phyloP scores from a whole-genome alignment of 306 rosid species.

The Adenanthera pavonina region DNA sequence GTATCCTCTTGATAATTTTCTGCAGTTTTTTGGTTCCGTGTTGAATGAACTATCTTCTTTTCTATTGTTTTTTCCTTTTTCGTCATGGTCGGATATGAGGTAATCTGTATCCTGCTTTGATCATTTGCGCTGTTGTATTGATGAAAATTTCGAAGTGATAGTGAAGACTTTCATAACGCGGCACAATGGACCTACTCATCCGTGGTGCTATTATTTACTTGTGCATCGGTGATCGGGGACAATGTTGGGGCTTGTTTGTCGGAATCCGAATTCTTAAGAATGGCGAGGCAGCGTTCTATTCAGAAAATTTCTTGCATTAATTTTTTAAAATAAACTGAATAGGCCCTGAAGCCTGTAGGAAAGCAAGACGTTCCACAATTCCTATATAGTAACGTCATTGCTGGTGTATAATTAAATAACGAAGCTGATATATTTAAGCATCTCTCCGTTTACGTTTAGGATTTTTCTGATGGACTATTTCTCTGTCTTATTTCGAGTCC shows the following conservation, averaged over 20 bases:
- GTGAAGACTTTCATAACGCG: background rate
- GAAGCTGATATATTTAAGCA: conserved; percentile 3
- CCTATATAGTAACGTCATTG: background rate
- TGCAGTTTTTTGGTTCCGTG: background rate
- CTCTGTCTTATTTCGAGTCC: background rate
- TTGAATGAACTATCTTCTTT: background rate
- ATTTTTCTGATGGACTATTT: conserved; percentile 20
- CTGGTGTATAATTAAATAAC: conserved; percentile 26
- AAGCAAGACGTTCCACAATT: conserved; percentile 13
- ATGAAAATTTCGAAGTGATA: conserved; percentile 12
- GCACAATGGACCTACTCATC: conserved; percentile 11
- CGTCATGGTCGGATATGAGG: background rate
- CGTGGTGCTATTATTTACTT: conserved; percentile 22
- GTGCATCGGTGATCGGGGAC: conserved; percentile 3
- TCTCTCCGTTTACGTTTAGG: conserved; percentile 3
- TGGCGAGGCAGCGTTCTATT: background rate
- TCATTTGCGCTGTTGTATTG: background rate
- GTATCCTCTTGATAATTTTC: background rate
- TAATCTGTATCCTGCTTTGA: conserved; percentile 17
- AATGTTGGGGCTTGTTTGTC: conserved; percentile 23
- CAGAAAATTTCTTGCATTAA: background rate
- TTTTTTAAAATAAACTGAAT: background rate
- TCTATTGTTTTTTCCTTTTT: background rate
- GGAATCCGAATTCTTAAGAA: conserved; percentile 14
- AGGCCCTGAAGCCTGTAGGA: conserved; percentile 15